These are phyloP conservation scores for Paraconiothyrium brasiliense DNA, from an alignment of 2,329 filamentous ascomycete genomes.

Conservation along the genomic window DNA sequence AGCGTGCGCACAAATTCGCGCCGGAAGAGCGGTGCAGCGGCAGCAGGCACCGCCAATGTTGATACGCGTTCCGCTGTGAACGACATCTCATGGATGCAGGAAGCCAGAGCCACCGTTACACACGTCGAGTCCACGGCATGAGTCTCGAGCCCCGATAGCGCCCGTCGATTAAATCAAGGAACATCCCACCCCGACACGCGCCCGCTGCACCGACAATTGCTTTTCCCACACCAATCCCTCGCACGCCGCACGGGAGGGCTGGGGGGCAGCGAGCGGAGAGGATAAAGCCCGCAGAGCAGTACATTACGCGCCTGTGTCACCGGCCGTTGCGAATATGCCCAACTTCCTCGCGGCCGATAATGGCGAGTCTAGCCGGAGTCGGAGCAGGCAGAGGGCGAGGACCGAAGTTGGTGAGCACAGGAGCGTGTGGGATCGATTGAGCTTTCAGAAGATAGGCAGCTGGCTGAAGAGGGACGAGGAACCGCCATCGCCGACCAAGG, in stretches of 20 bases:
- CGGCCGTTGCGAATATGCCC: slow-evolving; percentile 33
- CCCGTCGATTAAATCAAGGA: slow-evolving; percentile 30
- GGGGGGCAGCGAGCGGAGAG: slow-evolving; percentile 13
- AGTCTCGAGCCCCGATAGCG: slow-evolving; percentile 42
- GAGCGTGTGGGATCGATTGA: slow-evolving; percentile 50
- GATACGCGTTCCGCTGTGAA: slow-evolving; percentile 22
- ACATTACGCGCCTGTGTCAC: slow-evolving; percentile 29
- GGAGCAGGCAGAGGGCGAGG: slow-evolving; percentile 45
- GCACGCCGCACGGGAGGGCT: slow-evolving; percentile 16
- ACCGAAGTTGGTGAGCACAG: slow-evolving; percentile 46
- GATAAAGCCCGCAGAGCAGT: slow-evolving; percentile 29
- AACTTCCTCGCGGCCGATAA: slow-evolving; percentile 36
- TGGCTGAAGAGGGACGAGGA: slow-evolving; percentile 54
- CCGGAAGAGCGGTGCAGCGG: slow-evolving; percentile 13
- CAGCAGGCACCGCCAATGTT: slow-evolving; percentile 21
- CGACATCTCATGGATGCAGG: slow-evolving; percentile 37
- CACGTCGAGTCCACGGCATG: slow-evolving; percentile 44
- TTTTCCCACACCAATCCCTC: slow-evolving; percentile 9
- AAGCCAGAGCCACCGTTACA: slow-evolving; percentile 39
- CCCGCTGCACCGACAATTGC: slow-evolving; percentile 20
- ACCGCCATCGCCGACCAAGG: slow-evolving; percentile 30
- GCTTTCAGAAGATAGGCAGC: slow-evolving; percentile 51
- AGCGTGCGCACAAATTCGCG: slow-evolving; percentile 17
- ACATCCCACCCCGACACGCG: slow-evolving; percentile 22
- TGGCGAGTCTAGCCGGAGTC: slow-evolving; percentile 39